Evolutionary conservation across 116 monocot species (phyloP).

Genomic region (Zostera marina): DNA sequence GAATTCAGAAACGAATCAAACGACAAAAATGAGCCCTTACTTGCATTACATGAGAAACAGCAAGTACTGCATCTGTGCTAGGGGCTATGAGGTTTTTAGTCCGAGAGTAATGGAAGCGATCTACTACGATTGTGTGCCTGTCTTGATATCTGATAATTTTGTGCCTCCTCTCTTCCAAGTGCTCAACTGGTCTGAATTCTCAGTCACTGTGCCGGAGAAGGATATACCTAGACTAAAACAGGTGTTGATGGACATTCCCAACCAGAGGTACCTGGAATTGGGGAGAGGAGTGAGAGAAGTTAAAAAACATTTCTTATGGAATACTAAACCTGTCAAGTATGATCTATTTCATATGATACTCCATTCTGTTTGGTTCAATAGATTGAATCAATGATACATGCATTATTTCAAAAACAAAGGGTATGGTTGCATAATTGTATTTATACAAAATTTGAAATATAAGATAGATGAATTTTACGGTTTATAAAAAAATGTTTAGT

Average conservation of each 20-base stretch:
- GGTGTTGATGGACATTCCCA: conserved; percentile 23
- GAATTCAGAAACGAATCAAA: too few relatives aligned
- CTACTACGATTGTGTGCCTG: conserved; percentile 19
- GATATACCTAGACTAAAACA: conserved; percentile 37
- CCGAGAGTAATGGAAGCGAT: conserved; percentile 15
- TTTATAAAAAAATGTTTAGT: too few relatives aligned
- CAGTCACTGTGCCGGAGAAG: conserved; percentile 25
- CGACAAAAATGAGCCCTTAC: too few relatives aligned
- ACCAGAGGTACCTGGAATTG: conserved; percentile 24
- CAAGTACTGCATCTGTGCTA: conserved; percentile 27
- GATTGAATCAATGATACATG: too few relatives aligned
- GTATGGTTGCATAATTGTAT: too few relatives aligned
- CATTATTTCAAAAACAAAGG: too few relatives aligned
- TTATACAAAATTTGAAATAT: too few relatives aligned
- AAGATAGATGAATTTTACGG: too few relatives aligned
- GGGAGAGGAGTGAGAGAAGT: conserved; percentile 41
- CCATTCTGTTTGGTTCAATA: conserved; percentile 52
- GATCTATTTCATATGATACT: conserved; percentile 56
- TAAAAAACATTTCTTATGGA: conserved; percentile 52
- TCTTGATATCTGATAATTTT: conserved; percentile 44
- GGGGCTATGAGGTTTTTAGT: conserved; percentile 14
- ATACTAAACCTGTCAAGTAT: conserved; percentile 27
- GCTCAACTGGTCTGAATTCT: conserved; percentile 46
- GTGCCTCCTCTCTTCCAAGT: conserved; percentile 57
- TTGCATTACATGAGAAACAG: conserved; percentile 16